Base-by-base conservation (phyloP, 2,329 filamentous ascomycete genomes). In the Scedosporium aurantiacum region DNA sequence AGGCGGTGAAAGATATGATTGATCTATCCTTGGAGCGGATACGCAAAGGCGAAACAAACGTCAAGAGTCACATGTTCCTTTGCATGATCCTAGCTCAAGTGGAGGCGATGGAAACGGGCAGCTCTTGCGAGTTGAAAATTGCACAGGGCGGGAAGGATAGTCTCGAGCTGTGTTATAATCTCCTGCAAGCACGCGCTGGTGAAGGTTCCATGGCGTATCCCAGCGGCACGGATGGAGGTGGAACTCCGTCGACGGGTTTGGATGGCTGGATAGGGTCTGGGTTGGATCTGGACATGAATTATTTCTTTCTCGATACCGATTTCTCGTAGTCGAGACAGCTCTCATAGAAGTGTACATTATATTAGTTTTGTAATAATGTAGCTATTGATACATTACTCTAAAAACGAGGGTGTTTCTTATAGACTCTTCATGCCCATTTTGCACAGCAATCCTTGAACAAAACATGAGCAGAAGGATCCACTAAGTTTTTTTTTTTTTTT, bases 51-150 rank as follows among this genome's bases (percentile, higher is more conserved):
- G 77, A 79, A 63, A 78, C 75, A 1, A 79, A 78, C 23, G 70
- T 78, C 57, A 79, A 79, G 66, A 68, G 65, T 0, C 72, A 75
- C 45, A 68, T 78, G 64, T 76, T 78, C 56, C 61, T 75, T 2
- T 66, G 63, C 6, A 74, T 77, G 67, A 68, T 75, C 2, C 57
- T 76, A 7, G 75, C 72, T 0, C 73, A 79, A 60, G 68, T 73
- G 1, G 72, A 76, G 58, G 73, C 74, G 2, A 65, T 69, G 2
- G 71, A 74, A 41, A 63, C 57, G 5, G 69, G 66, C 4, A 40
- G 21, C 12, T 21, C 67, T 6, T 63, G 62, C 27, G 70, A 74
- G 41, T 37, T 66, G 8, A 62, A 60, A 5, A 67, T 76, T 56
- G 69, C 69, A 2, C 63, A 68, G 37, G 67, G 64, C n/a, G 73